phyloP scores from a whole-genome alignment of 176 grass and related monocot genomes.

The Guadua angustifolia region DNA sequence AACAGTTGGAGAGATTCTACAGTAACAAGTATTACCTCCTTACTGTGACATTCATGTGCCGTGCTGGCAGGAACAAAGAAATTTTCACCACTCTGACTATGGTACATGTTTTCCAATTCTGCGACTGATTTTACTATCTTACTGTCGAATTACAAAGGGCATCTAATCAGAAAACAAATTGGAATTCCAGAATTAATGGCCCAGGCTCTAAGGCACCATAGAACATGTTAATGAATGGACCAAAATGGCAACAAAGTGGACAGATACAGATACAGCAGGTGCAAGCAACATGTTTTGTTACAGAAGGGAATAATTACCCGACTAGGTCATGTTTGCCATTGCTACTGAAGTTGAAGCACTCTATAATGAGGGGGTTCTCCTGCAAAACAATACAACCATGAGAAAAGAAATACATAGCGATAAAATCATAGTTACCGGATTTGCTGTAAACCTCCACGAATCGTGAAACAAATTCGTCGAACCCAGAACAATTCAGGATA shows the following conservation, averaged over 20 bases:
- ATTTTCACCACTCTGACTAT: constrained; percentile 69
- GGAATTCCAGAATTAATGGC: constrained; percentile 47
- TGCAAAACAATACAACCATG: constrained; percentile 57
- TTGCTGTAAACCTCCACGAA: no score
- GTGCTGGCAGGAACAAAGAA: constrained; percentile 72
- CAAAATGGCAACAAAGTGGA: constrained; percentile 20
- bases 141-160: constrained; percentile 69
- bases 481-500: no score
- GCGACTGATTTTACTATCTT: constrained; percentile 90
- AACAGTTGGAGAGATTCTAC: constrained; percentile 31
- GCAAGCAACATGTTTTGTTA: constrained; percentile 11
- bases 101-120: constrained; percentile 79
- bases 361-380: constrained; percentile 91
- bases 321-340: constrained; percentile 93
- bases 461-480: no score
- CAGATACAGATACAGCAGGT: constrained; percentile 10
- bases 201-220: constrained; percentile 42
- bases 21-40: constrained; percentile 66
- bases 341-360: constrained; percentile 96
- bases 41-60: constrained; percentile 75
- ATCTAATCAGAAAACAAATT: constrained; percentile 64
- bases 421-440: background rate
- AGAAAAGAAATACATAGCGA: constrained; percentile 1
- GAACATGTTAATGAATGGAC: constrained; percentile 30
- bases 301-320: constrained; percentile 70